Percentiles rank a stretch among this genome's conserved stretches.
Conservation (phyloP, 257 asterid genomes). For the Solanum chmielewskii region DNA sequence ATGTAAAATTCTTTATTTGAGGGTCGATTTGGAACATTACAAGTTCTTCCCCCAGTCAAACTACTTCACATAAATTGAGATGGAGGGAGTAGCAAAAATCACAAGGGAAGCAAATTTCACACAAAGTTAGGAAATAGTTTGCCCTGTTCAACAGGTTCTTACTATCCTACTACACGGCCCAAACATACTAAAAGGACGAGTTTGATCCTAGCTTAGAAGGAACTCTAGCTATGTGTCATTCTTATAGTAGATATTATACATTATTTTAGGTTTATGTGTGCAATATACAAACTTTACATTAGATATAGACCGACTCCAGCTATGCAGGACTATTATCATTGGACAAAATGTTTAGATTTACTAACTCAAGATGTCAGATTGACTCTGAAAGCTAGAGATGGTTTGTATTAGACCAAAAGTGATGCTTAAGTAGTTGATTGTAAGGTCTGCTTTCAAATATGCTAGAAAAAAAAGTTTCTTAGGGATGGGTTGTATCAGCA, state of each 20-base stretch:
- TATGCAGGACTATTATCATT: neutral
- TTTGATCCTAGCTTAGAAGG: neutral
- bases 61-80: neutral
- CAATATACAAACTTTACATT: neutral
- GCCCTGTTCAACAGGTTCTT: neutral
- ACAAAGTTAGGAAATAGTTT: neutral
- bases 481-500: neutral
- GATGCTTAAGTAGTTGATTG: neutral
- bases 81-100: neutral
- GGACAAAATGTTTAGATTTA: neutral
- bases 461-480: neutral
- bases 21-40: neutral
- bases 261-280: neutral
- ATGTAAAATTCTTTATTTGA: neutral
- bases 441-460: neutral
- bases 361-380: neutral
- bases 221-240: neutral
- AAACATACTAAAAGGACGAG: neutral
- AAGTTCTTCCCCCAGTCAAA: neutral
- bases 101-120: neutral
- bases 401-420: neutral
- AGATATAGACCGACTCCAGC: neutral
- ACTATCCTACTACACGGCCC: neutral
- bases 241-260: neutral
- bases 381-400: neutral